Evolutionary conservation across 768 basidiomycete species (phyloP), one percentile per base, ranked within the genome.

Genomic region (Terana coerulea): DNA sequence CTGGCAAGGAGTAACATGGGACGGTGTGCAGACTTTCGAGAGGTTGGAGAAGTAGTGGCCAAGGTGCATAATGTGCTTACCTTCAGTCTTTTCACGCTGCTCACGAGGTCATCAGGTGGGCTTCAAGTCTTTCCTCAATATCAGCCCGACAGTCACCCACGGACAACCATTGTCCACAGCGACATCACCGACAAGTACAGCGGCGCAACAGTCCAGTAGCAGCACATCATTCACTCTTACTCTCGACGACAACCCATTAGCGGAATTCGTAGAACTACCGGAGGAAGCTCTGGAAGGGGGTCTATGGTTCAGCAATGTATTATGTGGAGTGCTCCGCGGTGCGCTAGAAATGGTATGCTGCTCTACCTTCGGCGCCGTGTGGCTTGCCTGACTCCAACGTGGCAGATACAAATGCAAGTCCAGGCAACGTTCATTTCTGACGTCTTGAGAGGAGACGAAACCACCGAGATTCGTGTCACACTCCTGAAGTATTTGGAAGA

Each of bases 191-290:
- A 62, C 63, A 15, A 57, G 55, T n/a, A 57, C 65, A 17, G 58
- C 58, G 3, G 58, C 63, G 4, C 76, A 76, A 54, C 65, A 74
- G 11, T 67, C 66, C 17, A 60, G 72, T 1, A 54, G 65, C 21
- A 82, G 80, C 25, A 74, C 86, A 5, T 79, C 76, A 6, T 99
- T 98, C 67, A 83, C 81, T 6, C 74, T 99, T 44, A 88, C 85
- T 0, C 70, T 99, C 6, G 97, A 98, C 49, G 97, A 99, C 65
- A 99, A 99, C 64, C 97, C 97, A 0, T 67, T 99, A 52, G 84
- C 94, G 7, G 97, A 99, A 62, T 98, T 99, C 68, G 95, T 95
- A 21, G 97, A 98, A 64, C 76, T 99, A 19, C 95, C 97, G 0
- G 89, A 94, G 46, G 94, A 97, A 59, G 93, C 81, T 1, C 72